phyloP scores from a whole-genome alignment of 1,284 basidiomycete genomes.

The Pseudomicrostroma phylloplanum region DNA sequence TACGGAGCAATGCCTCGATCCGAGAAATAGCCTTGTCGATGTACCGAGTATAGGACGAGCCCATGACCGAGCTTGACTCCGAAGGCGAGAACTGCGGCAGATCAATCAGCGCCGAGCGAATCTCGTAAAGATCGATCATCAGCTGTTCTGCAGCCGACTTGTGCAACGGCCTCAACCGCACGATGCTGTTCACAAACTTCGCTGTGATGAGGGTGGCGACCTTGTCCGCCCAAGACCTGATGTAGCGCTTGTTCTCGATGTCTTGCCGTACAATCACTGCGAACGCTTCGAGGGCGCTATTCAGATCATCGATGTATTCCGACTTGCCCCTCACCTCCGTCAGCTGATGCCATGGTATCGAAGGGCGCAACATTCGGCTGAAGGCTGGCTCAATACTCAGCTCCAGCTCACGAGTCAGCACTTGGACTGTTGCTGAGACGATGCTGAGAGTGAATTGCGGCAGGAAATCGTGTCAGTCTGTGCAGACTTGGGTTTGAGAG shows the following conservation, averaged over 20 bases:
- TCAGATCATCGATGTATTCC: conserved; percentile 40
- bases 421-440: conserved; percentile 32
- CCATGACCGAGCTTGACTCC: conserved; percentile 50
- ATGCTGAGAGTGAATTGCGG: conserved; percentile 14
- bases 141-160: conserved; percentile 32
- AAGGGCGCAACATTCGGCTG: conserved; percentile 40
- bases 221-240: conserved; percentile 47
- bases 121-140: conserved; percentile 27
- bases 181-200: conserved; percentile 29
- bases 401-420: conserved; percentile 33
- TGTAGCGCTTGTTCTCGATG: conserved; percentile 45
- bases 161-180: conserved; percentile 37
- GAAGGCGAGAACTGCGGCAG: conserved; percentile 54
- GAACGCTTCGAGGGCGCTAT: conserved; percentile 37
- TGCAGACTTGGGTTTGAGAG: too few relatives aligned
- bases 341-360: conserved; percentile 31
- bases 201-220: conserved; percentile 28
- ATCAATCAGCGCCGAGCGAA: conserved; percentile 32
- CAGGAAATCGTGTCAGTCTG: too few relatives aligned
- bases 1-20: conserved; percentile 29
- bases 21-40: conserved; percentile 28
- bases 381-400: conserved; percentile 37
- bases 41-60: conserved; percentile 33
- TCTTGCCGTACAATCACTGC: conserved; percentile 45
- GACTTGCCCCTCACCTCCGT: conserved; percentile 20